Base-by-base conservation (phyloP, 306 rosid species). In the Fragaria ananassa region DNA sequence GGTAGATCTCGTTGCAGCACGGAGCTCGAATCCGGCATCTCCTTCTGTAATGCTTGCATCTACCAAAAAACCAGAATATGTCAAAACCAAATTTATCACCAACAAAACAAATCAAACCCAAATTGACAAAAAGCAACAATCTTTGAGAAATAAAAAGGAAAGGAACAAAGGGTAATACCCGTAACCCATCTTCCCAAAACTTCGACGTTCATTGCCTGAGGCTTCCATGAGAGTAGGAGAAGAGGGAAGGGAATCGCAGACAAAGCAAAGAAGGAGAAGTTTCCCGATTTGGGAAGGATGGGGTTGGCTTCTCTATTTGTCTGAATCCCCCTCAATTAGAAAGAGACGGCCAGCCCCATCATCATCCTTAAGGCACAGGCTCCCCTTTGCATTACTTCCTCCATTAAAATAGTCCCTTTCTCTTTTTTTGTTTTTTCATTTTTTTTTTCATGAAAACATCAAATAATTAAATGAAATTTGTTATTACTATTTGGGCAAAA, bases 171-270 rank as follows among this genome's bases (percentile, higher is more conserved):
- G 23, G 13, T 44, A 19, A 14, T 81, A 96, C 99, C 99, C 99
- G 67, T 78, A 91, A 12, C 96, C 99, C 99, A 96, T 96, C 90
- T 86, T 96, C 85, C 99, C 99, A 76, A 92, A 96, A 81, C 84
- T 92, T 69, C 83, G 88, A 76, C 99, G 98, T 76, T 91, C 96
- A 82, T 80, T 72, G 70, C 77, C 42, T 76, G 93, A 79, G 86
- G 72, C 84, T 83, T 89, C 99, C 99, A 95, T 92, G 88, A 71
- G 85, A 25, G 63, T 44, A 49, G 77, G 82, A 53, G 67, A 77
- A 74, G 39, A 35, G 42, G 42, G 42, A 39, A 77, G 70, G 53
- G 72, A 69, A 68, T 74, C 53, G 19, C 15, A 21, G 46, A 68
- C 53, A 58, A 47, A 6, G 71, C 34, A 68, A 60, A 75, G 39